Base-by-base conservation (phyloP, 768 basidiomycete species). In the Russula earlei region DNA sequence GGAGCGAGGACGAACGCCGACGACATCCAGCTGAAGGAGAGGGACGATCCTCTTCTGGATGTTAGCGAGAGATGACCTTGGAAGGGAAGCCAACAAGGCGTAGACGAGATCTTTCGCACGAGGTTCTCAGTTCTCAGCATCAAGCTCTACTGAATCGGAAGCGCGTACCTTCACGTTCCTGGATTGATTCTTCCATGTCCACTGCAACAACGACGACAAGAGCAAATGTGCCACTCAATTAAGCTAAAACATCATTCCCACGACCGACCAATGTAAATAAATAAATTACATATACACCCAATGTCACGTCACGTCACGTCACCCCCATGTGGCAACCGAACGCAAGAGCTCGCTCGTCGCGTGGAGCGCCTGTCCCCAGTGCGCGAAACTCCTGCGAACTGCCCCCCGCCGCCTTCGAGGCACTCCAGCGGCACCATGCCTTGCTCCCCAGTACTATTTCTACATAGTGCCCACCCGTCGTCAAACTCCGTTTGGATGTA, bases 361-460 rank as follows among this genome's bases (percentile, higher is more conserved):
- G 61, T 62, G 38, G 45, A 58, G 36, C 59, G 49, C 59, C 62
- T 54, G n/a, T 66, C 63, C 22, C 24, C 44, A 11, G 24, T 9
- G 10, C n/a, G 50, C 37, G 43, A 11, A 48, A 27, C 7, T 15
- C 31, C 56, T 15, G 42, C 29, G 15, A 57, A 55, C 20, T 49
- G 49, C 17, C 62, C 60, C 5, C 61, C 65, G 9, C 55, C 58
- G 9, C 66, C 72, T 56, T 81, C 76, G 61, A 90, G 70, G 66
- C 87, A 90, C 68, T 90, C 86, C 49, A 82, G 66, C 5, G 87
- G 87, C 5, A 87, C 82, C 80, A 90, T 87, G n/a, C 87, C 87
- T 62, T 78, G 77, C 66, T 85, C 81, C 12, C 78, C 80, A 37
- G 70, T 69, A 48, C 63, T 62, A 62, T 84, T 86, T 45, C 70